These are phyloP conservation scores for Cladobotryum protrusum DNA, from an alignment of 2,329 filamentous ascomycete genomes.

Conservation along the genomic window DNA sequence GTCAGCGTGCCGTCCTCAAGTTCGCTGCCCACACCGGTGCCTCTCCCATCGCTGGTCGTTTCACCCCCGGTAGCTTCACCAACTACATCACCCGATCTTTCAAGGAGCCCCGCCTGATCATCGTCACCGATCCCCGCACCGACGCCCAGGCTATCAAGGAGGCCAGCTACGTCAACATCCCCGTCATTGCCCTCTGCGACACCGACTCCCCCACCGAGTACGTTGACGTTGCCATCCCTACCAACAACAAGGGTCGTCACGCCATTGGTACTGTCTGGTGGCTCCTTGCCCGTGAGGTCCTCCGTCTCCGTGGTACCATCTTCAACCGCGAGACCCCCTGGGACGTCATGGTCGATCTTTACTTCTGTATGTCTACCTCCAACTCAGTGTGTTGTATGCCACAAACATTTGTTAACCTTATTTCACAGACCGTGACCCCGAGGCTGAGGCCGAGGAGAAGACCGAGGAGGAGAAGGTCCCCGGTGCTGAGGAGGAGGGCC, in stretches of 20 bases:
- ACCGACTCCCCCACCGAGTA: slow-evolving; percentile 99
- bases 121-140: slow-evolving; percentile 99
- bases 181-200: slow-evolving; percentile 97
- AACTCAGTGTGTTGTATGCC: not conserved
- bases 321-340: slow-evolving; percentile 93
- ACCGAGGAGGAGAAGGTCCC: slow-evolving; percentile 86
- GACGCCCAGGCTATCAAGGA: slow-evolving; percentile 99
- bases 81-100: slow-evolving; percentile 99
- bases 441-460: slow-evolving; percentile 99
- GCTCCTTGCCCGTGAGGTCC: slow-evolving; percentile 99
- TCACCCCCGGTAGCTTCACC: slow-evolving; percentile 99
- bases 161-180: slow-evolving; percentile 99
- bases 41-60: slow-evolving; percentile 96
- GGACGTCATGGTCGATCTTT: slow-evolving; percentile 99
- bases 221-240: slow-evolving; percentile 98
- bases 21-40: slow-evolving; percentile 98
- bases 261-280: slow-evolving; percentile 98
- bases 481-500: slow-evolving; percentile 76
- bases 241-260: slow-evolving; percentile 99
- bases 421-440: slow-evolving; percentile 79
- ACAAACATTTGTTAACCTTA: not conserved
- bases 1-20: slow-evolving; percentile 99
- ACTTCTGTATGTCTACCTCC: slow-evolving; percentile 69
- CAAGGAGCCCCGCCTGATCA: slow-evolving; percentile 99
- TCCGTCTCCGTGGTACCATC: slow-evolving; percentile 95